Conservation (phyloP, 2,329 filamentous ascomycete species). For the Penicillium occitanis region DNA sequence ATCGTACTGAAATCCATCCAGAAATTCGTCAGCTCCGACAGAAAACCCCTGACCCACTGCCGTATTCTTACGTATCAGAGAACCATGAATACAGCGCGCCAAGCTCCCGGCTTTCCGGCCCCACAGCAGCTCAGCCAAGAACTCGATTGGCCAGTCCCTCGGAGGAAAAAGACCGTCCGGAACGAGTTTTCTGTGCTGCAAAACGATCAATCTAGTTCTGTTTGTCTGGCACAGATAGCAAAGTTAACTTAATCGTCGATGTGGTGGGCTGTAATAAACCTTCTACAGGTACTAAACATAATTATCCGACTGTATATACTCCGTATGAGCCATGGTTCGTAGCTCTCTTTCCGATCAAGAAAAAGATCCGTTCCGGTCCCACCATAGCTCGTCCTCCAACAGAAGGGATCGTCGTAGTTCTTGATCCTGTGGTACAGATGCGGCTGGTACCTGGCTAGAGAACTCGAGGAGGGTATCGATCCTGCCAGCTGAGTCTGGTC, state of each 20-base stretch:
- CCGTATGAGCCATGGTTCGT: not conserved
- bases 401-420: not conserved
- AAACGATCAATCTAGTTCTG: not conserved
- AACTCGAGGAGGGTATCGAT: not conserved
- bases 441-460: not conserved
- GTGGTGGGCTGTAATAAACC: too few species aligned
- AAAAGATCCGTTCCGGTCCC: constrained; percentile 9
- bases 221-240: not conserved
- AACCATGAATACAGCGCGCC: not conserved
- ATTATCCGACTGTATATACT: too few species aligned
- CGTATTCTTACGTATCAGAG: not conserved
- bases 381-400: not conserved
- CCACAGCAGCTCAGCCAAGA: not conserved
- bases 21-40: not conserved
- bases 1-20: not conserved
- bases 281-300: not conserved
- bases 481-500: not conserved
- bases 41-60: not conserved
- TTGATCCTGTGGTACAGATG: not conserved
- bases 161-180: not conserved
- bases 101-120: constrained; percentile 3
- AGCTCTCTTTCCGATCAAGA: not conserved
- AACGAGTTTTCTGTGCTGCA: not conserved
- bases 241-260: not conserved
- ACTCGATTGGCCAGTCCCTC: not conserved